These are phyloP conservation scores for Pseudogymnoascus pannorum DNA, from an alignment of 2,329 filamentous ascomycete species.

Conservation along the genomic window DNA sequence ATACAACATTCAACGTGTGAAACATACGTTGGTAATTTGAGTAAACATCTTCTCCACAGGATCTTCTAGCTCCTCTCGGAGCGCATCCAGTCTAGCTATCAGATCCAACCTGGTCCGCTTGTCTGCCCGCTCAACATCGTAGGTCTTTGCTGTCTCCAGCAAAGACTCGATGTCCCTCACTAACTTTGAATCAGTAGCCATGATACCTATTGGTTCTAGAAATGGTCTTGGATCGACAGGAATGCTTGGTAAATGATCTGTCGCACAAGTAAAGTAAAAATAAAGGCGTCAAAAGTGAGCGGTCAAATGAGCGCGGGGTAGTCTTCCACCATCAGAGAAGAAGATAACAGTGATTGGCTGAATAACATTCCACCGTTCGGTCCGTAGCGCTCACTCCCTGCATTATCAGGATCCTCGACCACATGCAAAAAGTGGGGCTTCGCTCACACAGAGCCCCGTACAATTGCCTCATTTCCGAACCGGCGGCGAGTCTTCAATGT, in stretches of 20 bases:
- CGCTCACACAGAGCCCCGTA: neutral
- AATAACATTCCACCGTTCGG: neutral
- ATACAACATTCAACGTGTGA: neutral
- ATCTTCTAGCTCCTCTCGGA: constrained; percentile 22
- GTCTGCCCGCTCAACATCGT: constrained; percentile 15
- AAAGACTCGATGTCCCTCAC: constrained; percentile 16
- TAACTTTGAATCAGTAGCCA: constrained; percentile 13
- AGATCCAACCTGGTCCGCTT: constrained; percentile 12
- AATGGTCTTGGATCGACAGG: neutral
- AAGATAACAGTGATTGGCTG: neutral
- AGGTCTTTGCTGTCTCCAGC: constrained; percentile 15
- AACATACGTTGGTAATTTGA: constrained; percentile 24
- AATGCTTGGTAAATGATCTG: neutral
- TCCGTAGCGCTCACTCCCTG: no score
- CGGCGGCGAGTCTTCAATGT: neutral
- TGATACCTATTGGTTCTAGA: constrained; percentile 10
- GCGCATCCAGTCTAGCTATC: constrained; percentile 14
- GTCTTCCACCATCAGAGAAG: neutral
- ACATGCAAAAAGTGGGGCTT: neutral
- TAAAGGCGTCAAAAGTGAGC: neutral
- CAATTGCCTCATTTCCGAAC: neutral
- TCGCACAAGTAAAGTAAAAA: neutral
- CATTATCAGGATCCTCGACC: no score
- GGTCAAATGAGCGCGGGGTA: neutral
- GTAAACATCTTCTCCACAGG: constrained; percentile 24